A percentile compares a stretch with the other conserved stretches of the same genome.
Evolutionary conservation across 306 rosid species (phyloP).

Genomic region (Lathyrus oleraceus): DNA sequence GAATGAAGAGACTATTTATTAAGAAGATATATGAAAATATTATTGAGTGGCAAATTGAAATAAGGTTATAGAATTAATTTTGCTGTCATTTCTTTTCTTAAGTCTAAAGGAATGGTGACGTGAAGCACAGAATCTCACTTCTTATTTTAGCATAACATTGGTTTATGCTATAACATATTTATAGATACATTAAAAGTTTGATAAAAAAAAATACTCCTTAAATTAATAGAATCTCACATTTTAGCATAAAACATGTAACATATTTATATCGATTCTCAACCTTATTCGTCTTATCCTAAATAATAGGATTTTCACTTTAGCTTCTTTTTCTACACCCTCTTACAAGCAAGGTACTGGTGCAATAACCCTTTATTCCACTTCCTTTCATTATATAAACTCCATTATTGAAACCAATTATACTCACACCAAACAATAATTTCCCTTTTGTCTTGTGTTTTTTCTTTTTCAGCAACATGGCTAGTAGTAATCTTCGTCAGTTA

Average conservation of each 20-base stretch:
- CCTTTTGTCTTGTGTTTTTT: background rate
- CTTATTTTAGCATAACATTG: background rate
- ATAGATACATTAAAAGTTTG: background rate
- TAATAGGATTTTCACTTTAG: conserved; percentile 39
- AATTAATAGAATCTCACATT: background rate
- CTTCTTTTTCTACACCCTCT: conserved; percentile 54
- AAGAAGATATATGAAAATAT: no score
- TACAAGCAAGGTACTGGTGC: conserved; percentile 88
- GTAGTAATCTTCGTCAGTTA: conserved; percentile 2
- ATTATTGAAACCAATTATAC: conserved; percentile 32
- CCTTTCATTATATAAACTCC: conserved; percentile 42
- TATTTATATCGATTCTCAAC: background rate
- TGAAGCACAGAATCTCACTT: background rate
- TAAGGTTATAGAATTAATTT: no score
- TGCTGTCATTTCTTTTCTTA: no score
- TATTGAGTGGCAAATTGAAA: no score
- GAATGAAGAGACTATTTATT: no score
- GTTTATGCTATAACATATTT: background rate
- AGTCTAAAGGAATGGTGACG: no score
- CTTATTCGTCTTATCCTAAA: conserved; percentile 29
- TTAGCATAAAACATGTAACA: background rate
- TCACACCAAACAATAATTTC: conserved; percentile 11
- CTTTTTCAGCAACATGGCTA: conserved; percentile 43
- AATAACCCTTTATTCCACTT: conserved; percentile 60
- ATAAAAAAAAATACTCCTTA: no score